Base-by-base conservation (phyloP, 192 early-diverging fungal genomes). In the Rhizophagus sp. region DNA sequence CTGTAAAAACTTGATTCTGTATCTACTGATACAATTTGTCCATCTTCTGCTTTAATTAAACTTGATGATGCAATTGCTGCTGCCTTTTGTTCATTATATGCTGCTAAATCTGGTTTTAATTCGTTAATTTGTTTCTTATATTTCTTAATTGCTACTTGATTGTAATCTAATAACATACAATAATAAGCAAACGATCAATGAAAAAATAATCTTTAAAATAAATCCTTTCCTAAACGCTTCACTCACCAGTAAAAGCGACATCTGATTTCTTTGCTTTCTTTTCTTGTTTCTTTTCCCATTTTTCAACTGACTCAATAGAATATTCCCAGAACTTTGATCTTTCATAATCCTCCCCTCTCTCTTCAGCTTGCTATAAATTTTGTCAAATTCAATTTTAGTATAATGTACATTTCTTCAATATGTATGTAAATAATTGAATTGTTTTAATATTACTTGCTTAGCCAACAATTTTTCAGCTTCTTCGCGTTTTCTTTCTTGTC, bases 131-230 rank as follows among this genome's bases (percentile, higher is more conserved):
- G 87, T 9, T 91, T 89, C 44, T 92, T 84, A 84, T 99, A 99
- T 82, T 97, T 98, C 70, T 95, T 95, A 30, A 92, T 90, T 47
- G 96, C 93, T 52, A 92, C 89, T 81, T 98, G 96, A 22, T 88
- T 84, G 81, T 93, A 96, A 74, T 95, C 94, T 93, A 57, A 19
- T 68, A 22, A 13, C 44, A 64, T 78, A 39, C 30, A 52, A 39
- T 71, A 3, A 39, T 71, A 3, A 62, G 57, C 50, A 80, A 62
- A 80, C 33, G 34, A 64, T 70, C 64, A 57, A 66, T 50, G 8
- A 69, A 50, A 64, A 61, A 39, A 69, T 19, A 39, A n/a, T 24
- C 7, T 71, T 24, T 22, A 17, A 66, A 69, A 57, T 30, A 57
- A 52, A 27, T 36, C 0, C 24, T 34, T 67, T 27, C n/a, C 17